Evolutionary conservation across 2,329 filamentous ascomycete genomes (phyloP).

Genomic region (Claviceps quebecensis): DNA sequence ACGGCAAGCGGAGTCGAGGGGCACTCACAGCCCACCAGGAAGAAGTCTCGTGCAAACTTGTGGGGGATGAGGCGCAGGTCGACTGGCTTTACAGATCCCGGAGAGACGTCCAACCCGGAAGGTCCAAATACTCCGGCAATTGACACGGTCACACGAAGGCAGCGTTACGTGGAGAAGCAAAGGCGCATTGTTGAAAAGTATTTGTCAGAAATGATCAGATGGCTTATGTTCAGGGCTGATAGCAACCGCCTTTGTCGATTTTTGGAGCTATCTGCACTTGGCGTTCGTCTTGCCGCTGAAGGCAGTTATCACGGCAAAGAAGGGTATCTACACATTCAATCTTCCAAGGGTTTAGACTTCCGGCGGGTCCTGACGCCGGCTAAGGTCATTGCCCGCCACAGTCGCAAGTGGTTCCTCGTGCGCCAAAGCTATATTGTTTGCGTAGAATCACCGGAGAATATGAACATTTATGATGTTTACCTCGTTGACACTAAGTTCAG

Average conservation of each 20-base stretch:
- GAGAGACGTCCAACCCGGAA: slow-evolving; percentile 28
- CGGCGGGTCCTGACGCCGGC: slow-evolving; percentile 65
- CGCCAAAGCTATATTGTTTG: slow-evolving; percentile 94
- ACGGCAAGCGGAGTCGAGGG: slow-evolving; percentile 22
- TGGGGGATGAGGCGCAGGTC: slow-evolving; percentile 40
- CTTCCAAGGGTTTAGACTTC: slow-evolving; percentile 77
- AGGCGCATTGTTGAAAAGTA: slow-evolving; percentile 79
- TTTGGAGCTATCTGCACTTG: slow-evolving; percentile 83
- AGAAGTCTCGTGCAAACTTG: slow-evolving; percentile 38
- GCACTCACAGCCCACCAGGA: slow-evolving; percentile 22
- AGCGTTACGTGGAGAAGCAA: slow-evolving; percentile 66
- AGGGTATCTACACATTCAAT: slow-evolving; percentile 83
- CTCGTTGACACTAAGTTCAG: slow-evolving; percentile 83
- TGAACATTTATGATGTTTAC: slow-evolving; percentile 98
- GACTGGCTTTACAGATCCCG: slow-evolving; percentile 33
- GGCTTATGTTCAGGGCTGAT: slow-evolving; percentile 91
- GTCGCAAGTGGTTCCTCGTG: slow-evolving; percentile 96
- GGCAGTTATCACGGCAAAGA: slow-evolving; percentile 97
- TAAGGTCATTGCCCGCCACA: slow-evolving; percentile 69
- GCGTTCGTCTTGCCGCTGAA: slow-evolving; percentile 85
- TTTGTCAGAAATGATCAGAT: slow-evolving; percentile 83
- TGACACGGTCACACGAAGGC: slow-evolving; percentile 26
- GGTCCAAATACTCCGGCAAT: slow-evolving; percentile 29
- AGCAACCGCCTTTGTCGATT: slow-evolving; percentile 95
- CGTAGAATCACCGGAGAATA: slow-evolving; percentile 95